phyloP scores from a whole-genome alignment of 306 rosid genomes.

The Carpinus viminea region DNA sequence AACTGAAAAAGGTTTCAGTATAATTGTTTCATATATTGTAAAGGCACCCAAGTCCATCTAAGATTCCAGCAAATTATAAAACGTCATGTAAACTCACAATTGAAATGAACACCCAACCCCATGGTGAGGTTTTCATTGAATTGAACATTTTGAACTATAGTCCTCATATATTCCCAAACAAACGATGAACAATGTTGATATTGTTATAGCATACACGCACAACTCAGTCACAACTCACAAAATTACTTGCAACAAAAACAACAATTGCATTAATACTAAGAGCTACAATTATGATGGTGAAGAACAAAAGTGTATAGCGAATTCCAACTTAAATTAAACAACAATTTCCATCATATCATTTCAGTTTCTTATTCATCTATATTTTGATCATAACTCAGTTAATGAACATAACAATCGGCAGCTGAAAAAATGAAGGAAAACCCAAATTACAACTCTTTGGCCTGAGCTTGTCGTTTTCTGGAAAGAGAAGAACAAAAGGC shows the following conservation, averaged over 20 bases:
- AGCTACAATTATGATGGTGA: background rate
- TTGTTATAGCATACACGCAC: background rate
- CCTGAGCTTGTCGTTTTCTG: background rate
- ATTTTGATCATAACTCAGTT: background rate
- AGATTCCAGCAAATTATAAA: background rate
- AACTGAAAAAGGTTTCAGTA: background rate
- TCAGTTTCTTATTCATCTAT: background rate
- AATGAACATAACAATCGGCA: background rate
- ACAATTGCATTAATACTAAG: background rate
- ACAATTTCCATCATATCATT: background rate
- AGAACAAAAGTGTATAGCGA: background rate
- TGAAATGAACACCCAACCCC: background rate
- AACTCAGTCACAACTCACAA: background rate
- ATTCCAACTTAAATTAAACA: background rate
- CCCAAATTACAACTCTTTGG: background rate
- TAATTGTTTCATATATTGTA: background rate
- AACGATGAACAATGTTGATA: background rate
- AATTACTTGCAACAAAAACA: background rate
- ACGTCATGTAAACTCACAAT: background rate
- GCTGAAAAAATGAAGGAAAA: background rate
- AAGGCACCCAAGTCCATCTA: background rate
- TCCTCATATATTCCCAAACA: background rate
- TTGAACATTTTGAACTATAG: background rate
- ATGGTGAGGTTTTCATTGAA: background rate
- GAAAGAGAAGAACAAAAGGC: background rate